Conservation (phyloP, 176 grass and related monocot genomes). For the Avena eriantha region DNA sequence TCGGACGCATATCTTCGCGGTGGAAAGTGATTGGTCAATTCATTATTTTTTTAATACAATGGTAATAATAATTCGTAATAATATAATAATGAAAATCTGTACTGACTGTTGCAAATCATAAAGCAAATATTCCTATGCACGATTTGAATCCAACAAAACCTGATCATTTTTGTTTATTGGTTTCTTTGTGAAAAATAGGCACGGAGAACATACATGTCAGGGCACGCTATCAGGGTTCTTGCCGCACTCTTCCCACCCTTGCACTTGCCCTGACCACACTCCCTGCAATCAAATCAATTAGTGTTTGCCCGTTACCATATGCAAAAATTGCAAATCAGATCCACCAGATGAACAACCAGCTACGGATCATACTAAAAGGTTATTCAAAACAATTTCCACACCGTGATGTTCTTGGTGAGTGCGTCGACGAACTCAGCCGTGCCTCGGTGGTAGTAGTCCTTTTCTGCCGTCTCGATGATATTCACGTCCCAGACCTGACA, state of each 20-base stretch:
- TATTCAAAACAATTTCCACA: neutral
- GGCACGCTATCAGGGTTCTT: slow-evolving; percentile 52
- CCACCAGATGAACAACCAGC: neutral
- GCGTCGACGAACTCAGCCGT: slow-evolving; percentile 32
- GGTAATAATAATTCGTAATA: neutral
- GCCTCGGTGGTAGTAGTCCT: slow-evolving; percentile 7
- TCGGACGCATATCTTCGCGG: slow-evolving; percentile 63
- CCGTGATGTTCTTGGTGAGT: slow-evolving; percentile 46
- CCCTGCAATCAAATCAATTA: slow-evolving; percentile 17
- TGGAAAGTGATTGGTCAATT: neutral
- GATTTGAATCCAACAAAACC: neutral
- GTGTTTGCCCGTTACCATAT: neutral
- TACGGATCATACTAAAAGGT: neutral
- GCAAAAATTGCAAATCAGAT: neutral
- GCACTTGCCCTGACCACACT: slow-evolving; percentile 61
- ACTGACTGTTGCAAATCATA: neutral
- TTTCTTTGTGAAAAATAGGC: neutral
- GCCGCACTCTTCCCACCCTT: slow-evolving; percentile 59
- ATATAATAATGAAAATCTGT: neutral
- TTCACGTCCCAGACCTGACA: slow-evolving; percentile 53
- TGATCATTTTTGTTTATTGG: neutral
- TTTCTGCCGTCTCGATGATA: slow-evolving; percentile 45
- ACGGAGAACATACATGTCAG: slow-evolving; percentile 50
- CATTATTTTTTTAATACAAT: neutral
- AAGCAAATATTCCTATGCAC: neutral